Evolutionary conservation across 1,284 basidiomycete genomes (phyloP).

Genomic region (Ganoderma lingzhi): DNA sequence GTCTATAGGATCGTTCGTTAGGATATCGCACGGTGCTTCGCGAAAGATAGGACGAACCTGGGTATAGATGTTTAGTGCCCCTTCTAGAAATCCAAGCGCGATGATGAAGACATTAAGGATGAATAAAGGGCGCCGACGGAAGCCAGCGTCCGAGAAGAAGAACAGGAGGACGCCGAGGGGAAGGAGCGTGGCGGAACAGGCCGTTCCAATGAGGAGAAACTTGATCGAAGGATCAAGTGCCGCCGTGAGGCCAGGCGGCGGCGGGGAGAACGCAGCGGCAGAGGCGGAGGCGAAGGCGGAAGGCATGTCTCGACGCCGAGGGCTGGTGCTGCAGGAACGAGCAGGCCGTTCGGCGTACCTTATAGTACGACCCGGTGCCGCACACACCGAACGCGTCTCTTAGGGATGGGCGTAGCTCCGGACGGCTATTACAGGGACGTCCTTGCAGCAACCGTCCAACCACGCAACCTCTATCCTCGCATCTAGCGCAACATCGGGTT

Average conservation of each 20-base stretch:
- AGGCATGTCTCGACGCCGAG: conserved; percentile 52
- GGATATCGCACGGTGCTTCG: background rate
- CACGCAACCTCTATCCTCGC: background rate
- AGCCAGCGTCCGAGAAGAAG: conserved; percentile 36
- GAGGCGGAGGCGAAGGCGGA: background rate
- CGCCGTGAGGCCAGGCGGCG: conserved; percentile 14
- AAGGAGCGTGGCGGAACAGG: conserved; percentile 31
- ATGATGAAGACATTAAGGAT: conserved; percentile 38
- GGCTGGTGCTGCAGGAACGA: background rate
- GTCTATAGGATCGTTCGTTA: background rate
- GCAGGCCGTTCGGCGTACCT: background rate
- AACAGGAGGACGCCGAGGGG: conserved; percentile 36
- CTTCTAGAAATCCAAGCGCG: conserved; percentile 28
- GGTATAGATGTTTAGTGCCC: conserved; percentile 22
- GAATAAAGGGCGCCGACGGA: conserved; percentile 40
- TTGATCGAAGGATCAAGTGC: conserved; percentile 31
- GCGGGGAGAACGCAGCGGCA: conserved; percentile 1
- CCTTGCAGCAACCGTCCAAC: background rate
- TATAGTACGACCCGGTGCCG: conserved; percentile 4
- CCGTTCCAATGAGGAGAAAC: conserved; percentile 34
- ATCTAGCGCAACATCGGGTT: background rate
- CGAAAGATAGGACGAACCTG: conserved; percentile 10
- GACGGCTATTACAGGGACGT: background rate
- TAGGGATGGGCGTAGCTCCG: background rate
- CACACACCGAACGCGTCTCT: background rate